A percentile compares a stretch with the other conserved stretches of the same genome.
Conservation (phyloP, 2,329 filamentous ascomycete species). For the Fusarium sp. region DNA sequence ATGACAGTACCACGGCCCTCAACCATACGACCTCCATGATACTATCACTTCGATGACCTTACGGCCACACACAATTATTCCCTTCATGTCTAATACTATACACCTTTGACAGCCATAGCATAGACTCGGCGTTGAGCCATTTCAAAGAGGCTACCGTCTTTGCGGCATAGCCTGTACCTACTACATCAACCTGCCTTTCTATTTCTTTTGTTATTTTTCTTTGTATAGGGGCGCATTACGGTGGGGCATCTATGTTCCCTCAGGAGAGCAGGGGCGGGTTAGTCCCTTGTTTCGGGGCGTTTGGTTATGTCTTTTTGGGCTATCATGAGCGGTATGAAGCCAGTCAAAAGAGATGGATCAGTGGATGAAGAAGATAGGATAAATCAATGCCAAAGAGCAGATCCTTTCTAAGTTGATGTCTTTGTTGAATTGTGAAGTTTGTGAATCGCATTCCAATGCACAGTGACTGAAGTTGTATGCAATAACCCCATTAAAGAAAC, state of each 20-base stretch:
- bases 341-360: conserved; percentile 39
- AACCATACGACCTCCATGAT: conserved; percentile 35
- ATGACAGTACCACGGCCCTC: conserved; percentile 39
- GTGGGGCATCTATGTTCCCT: conserved; percentile 38
- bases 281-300: conserved; percentile 40
- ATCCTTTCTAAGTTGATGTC: conserved; percentile 22
- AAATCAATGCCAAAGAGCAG: conserved; percentile 40
- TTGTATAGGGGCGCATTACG: conserved; percentile 43
- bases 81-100: conserved; percentile 44
- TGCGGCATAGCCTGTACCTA: conserved; percentile 41
- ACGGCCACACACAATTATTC: conserved; percentile 36
- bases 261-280: conserved; percentile 30
- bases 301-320: conserved; percentile 38
- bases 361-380: conserved; percentile 34
- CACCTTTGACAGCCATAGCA: conserved; percentile 44
- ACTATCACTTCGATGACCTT: conserved; percentile 41
- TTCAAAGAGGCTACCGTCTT: conserved; percentile 31
- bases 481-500: not conserved
- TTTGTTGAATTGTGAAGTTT: not conserved
- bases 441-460: not conserved
- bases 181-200: conserved; percentile 38
- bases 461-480: not conserved
- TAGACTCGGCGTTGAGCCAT: conserved; percentile 48
- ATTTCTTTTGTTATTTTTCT: conserved; percentile 35
- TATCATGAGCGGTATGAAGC: conserved; percentile 42